phyloP scores from a whole-genome alignment of 495 filamentous ascomycete genomes.

The Polyplosphaeria fusca region DNA sequence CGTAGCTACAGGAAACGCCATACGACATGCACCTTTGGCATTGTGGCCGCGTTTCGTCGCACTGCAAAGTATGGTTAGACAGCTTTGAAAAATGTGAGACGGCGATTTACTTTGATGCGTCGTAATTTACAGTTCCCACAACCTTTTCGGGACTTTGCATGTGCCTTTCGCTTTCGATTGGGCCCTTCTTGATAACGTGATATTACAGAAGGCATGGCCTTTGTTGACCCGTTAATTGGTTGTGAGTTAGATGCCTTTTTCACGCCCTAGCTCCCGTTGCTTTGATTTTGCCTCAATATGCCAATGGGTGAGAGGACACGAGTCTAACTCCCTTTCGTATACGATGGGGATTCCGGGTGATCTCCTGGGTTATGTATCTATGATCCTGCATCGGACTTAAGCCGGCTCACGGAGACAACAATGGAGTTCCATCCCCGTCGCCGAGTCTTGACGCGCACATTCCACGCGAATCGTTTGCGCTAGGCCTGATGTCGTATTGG shows the following conservation, averaged over 20 bases:
- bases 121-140: slow-evolving; percentile 52
- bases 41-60: slow-evolving; percentile 46
- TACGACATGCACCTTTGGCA: slow-evolving; percentile 46
- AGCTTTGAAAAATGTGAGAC: neutral
- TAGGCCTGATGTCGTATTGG: no score
- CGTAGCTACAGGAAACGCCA: slow-evolving; percentile 47
- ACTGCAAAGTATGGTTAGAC: slow-evolving; percentile 34
- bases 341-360: no score
- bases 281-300: neutral
- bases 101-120: slow-evolving; percentile 43
- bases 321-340: slow-evolving; percentile 20
- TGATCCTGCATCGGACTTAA: no score
- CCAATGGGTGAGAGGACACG: neutral
- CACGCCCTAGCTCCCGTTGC: neutral
- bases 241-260: neutral
- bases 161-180: slow-evolving; percentile 41
- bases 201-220: neutral
- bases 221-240: neutral
- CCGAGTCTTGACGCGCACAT: no score
- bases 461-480: no score
- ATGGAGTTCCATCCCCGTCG: no score
- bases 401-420: no score
- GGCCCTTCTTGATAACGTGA: slow-evolving; percentile 6
- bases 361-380: no score
- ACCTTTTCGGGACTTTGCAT: slow-evolving; percentile 46